A percentile compares a stretch with the other conserved stretches of the same genome.
Conservation (phyloP, 2,329 filamentous ascomycete genomes). For the Cordyceps javanica region DNA sequence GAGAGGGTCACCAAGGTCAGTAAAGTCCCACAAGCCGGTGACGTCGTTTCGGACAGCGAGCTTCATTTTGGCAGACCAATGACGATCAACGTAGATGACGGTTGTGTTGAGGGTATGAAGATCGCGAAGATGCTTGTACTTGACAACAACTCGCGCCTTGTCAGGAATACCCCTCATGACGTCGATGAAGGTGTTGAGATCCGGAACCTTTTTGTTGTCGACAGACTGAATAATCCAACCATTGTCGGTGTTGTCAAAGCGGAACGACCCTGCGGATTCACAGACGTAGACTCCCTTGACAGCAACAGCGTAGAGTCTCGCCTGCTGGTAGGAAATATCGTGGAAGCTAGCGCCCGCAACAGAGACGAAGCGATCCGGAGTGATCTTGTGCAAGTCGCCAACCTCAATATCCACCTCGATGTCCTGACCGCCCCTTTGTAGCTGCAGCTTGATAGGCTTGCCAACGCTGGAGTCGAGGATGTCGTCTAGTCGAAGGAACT, state of each 20-base stretch:
- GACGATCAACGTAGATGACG: slow-evolving; percentile 86
- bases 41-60: slow-evolving; percentile 84
- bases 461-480: slow-evolving; percentile 86
- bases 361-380: slow-evolving; percentile 89
- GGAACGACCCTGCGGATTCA: slow-evolving; percentile 90
- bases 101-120: slow-evolving; percentile 90
- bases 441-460: slow-evolving; percentile 66
- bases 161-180: slow-evolving; percentile 85
- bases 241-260: slow-evolving; percentile 82
- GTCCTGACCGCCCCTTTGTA: slow-evolving; percentile 85
- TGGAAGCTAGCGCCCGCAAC: slow-evolving; percentile 95
- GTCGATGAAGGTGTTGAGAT: slow-evolving; percentile 82
- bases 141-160: slow-evolving; percentile 79
- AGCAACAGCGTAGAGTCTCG: slow-evolving; percentile 88
- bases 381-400: slow-evolving; percentile 88
- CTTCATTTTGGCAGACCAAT: slow-evolving; percentile 95
- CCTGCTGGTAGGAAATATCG: slow-evolving; percentile 93
- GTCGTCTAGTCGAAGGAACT: slow-evolving; percentile 86
- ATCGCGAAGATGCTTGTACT: slow-evolving; percentile 92
- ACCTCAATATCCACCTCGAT: slow-evolving; percentile 79
- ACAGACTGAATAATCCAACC: slow-evolving; percentile 93
- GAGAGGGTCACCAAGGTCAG: slow-evolving; percentile 73
- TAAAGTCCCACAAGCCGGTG: slow-evolving; percentile 92
- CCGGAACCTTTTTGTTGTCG: slow-evolving; percentile 84
- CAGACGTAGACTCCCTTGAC: slow-evolving; percentile 89